Evolutionary conservation across 768 basidiomycete genomes (phyloP).

Genomic region (Coprinellus micaceus): DNA sequence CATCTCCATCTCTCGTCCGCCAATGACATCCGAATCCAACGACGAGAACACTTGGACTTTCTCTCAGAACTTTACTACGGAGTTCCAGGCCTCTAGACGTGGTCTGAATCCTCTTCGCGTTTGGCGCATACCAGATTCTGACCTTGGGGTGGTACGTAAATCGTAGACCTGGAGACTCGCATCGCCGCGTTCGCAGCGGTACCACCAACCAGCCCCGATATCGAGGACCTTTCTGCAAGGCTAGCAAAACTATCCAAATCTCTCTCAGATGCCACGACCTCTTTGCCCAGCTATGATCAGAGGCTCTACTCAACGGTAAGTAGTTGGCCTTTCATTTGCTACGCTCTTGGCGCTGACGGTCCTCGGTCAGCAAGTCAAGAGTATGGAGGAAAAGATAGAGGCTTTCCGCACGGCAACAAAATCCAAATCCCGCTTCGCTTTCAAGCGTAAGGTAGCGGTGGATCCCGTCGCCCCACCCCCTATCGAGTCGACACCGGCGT

Average conservation of each 20-base stretch:
- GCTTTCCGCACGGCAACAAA: constrained; percentile 18
- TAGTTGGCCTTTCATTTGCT: too few relatives aligned
- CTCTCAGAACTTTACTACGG: constrained; percentile 45
- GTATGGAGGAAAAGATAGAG: constrained; percentile 32
- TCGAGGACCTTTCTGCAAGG: constrained; percentile 45
- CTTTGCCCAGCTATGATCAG: constrained; percentile 71
- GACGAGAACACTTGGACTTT: constrained; percentile 43
- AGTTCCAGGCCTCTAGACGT: constrained; percentile 48
- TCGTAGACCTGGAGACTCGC: constrained; percentile 46
- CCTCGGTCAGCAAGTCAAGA: constrained; percentile 47
- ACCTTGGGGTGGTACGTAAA: constrained; percentile 4
- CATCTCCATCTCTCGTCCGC: too few relatives aligned
- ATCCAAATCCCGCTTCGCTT: constrained; percentile 56
- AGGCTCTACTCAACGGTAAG: constrained; percentile 65
- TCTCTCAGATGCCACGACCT: constrained; percentile 59
- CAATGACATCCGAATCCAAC: constrained; percentile 6
- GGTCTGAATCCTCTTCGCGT: constrained; percentile 40
- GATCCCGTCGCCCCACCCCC: constrained; percentile 12
- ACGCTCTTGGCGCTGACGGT: too few relatives aligned
- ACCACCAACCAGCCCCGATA: constrained; percentile 25
- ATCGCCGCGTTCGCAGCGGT: constrained; percentile 37
- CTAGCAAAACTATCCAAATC: constrained; percentile 58
- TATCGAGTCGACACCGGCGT: background rate
- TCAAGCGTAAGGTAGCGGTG: constrained; percentile 46
- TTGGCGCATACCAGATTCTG: constrained; percentile 7